Percentiles rank a stretch among this genome's conserved stretches.
These are phyloP conservation scores for Pelargonium australe DNA, from an alignment of 441 rosid species.

Conservation along the genomic window DNA sequence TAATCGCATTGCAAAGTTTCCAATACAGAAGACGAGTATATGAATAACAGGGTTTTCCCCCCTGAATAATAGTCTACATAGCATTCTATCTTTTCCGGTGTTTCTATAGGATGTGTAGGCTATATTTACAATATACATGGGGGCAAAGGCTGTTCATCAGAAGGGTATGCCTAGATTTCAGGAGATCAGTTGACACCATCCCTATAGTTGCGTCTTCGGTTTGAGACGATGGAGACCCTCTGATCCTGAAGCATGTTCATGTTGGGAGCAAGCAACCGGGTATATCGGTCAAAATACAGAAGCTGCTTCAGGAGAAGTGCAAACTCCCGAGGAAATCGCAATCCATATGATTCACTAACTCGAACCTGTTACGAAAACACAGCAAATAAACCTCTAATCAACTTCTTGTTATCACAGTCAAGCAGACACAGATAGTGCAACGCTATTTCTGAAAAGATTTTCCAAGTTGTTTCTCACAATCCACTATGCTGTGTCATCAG, in stretches of 20 bases:
- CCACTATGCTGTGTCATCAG: not conserved
- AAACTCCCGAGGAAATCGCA: slow-evolving; percentile 85
- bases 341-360: slow-evolving; percentile 85
- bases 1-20: not conserved
- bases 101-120: slow-evolving; percentile 1
- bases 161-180: not conserved
- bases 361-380: slow-evolving; percentile 45
- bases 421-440: not conserved
- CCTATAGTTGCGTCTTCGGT: slow-evolving; percentile 45
- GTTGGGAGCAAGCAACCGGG: slow-evolving; percentile 84
- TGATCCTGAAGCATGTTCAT: slow-evolving; percentile 97
- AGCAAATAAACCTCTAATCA: not conserved
- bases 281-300: slow-evolving; percentile 88
- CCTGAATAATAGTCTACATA: not conserved
- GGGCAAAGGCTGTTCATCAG: not conserved
- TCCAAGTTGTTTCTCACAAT: not conserved
- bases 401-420: not conserved
- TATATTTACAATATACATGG: not conserved
- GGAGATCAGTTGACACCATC: slow-evolving; percentile 33
- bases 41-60: not conserved
- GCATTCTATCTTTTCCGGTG: not conserved
- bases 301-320: slow-evolving; percentile 96
- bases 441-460: not conserved
- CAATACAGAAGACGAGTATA: not conserved
- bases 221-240: slow-evolving; percentile 69